Conservation (phyloP, 2,329 filamentous ascomycete species). For the Pseudonectria buxi region DNA sequence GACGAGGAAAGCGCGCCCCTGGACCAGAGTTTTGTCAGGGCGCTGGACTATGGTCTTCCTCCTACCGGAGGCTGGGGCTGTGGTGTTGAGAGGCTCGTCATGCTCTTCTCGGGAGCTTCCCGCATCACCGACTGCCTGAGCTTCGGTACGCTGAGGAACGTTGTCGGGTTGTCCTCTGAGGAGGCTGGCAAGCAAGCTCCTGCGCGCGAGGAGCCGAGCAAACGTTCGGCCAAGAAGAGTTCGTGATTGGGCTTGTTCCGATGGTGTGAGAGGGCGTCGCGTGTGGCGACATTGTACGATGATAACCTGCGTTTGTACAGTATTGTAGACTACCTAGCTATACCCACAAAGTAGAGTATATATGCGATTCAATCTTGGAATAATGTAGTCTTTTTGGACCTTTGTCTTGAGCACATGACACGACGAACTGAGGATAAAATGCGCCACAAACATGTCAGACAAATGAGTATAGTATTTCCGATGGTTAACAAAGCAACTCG, state of each 20-base stretch:
- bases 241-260: no score
- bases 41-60: slow-evolving; percentile 83
- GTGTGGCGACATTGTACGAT: slow-evolving; percentile 13
- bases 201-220: slow-evolving; percentile 2
- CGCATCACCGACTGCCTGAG: slow-evolving; percentile 80
- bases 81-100: slow-evolving; percentile 82
- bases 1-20: slow-evolving; percentile 41
- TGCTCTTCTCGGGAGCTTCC: slow-evolving; percentile 75
- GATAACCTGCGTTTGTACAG: slow-evolving; percentile 17
- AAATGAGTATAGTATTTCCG: no score
- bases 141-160: slow-evolving; percentile 77
- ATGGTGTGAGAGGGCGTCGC: no score
- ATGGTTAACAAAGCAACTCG: no score
- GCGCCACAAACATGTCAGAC: no score
- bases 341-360: slow-evolving; percentile 3
- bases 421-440: no score
- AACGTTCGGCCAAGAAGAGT: background rate
- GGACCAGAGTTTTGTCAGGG: slow-evolving; percentile 79
- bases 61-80: slow-evolving; percentile 96
- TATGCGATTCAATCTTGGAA: background rate
- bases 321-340: slow-evolving; percentile 13
- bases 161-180: slow-evolving; percentile 45
- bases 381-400: no score
- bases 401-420: no score
- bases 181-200: slow-evolving; percentile 15